Conservation (phyloP, 176 grass and related monocot genomes). For the Bonia amplexicaulis region DNA sequence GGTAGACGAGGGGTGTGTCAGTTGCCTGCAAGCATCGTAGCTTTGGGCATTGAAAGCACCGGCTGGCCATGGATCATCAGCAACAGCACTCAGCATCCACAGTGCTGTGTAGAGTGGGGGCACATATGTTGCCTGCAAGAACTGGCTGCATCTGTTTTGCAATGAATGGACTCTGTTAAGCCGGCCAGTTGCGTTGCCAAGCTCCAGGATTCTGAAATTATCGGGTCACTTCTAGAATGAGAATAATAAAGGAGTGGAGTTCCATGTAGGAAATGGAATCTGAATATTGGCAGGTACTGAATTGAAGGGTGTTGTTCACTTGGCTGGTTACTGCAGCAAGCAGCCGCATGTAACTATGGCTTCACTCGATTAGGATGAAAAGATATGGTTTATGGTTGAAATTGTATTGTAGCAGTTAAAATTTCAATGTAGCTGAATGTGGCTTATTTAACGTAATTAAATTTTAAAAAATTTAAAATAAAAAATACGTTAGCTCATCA, state of each 20-base stretch:
- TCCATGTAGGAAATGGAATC: constrained; percentile 7
- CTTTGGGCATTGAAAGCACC: not conserved
- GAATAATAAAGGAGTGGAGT: not conserved
- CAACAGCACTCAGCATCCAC: not conserved
- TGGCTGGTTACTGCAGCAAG: not conserved
- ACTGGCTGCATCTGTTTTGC: not conserved
- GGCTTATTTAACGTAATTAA: no score
- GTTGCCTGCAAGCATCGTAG: constrained; percentile 11
- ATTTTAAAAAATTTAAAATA: no score
- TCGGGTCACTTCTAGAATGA: not conserved
- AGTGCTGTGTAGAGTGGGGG: not conserved
- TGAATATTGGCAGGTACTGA: not conserved
- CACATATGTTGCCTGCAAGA: not conserved
- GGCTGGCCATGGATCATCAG: not conserved
- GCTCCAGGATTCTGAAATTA: not conserved
- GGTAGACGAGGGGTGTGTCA: not conserved
- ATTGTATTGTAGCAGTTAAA: no score
- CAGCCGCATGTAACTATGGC: not conserved
- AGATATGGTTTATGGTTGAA: no score
- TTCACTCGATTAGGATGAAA: no score
- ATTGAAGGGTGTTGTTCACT: not conserved
- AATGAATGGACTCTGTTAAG: constrained; percentile 5
- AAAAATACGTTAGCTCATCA: no score
- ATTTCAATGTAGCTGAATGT: no score
- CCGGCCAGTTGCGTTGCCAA: not conserved